These are phyloP conservation scores for Discostella stelligera DNA, from an alignment of 352 stramenopile genomes.

Conservation along the genomic window DNA sequence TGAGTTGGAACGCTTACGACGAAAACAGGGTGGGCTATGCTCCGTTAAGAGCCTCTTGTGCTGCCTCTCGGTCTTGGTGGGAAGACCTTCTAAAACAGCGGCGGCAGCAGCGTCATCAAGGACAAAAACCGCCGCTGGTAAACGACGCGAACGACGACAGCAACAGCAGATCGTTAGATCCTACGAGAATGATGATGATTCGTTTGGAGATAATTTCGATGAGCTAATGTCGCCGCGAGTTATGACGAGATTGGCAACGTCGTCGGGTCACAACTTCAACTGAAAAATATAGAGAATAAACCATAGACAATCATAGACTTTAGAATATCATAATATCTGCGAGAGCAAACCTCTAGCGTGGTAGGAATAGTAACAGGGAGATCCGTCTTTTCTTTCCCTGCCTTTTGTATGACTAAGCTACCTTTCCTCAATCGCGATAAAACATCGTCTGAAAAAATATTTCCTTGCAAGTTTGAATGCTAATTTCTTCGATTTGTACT, in stretches of 20 bases:
- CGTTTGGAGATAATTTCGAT: conserved; percentile 50
- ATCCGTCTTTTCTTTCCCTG: too few species aligned
- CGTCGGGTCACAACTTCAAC: conserved; percentile 17
- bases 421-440: too few species aligned
- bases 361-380: too few species aligned
- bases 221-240: conserved; percentile 31
- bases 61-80: conserved; percentile 37
- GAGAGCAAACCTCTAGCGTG: too few species aligned
- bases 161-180: conserved; percentile 3
- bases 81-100: conserved; percentile 12
- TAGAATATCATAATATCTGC: too few species aligned
- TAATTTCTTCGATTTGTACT: too few species aligned
- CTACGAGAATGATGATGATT: conserved; percentile 31
- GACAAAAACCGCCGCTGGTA: neutral
- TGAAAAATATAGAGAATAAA: neutral
- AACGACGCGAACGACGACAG: neutral
- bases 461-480: too few species aligned
- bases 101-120: conserved; percentile 3
- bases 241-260: conserved; percentile 21
- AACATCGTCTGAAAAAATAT: too few species aligned
- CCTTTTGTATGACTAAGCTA: too few species aligned
- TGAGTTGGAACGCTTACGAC: conserved; percentile 31
- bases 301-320: neutral
- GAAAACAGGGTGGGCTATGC: conserved; percentile 32
- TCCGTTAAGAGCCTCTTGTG: conserved; percentile 47